Conservation (phyloP, 257 asterid genomes). For the Eustoma russellianum region DNA sequence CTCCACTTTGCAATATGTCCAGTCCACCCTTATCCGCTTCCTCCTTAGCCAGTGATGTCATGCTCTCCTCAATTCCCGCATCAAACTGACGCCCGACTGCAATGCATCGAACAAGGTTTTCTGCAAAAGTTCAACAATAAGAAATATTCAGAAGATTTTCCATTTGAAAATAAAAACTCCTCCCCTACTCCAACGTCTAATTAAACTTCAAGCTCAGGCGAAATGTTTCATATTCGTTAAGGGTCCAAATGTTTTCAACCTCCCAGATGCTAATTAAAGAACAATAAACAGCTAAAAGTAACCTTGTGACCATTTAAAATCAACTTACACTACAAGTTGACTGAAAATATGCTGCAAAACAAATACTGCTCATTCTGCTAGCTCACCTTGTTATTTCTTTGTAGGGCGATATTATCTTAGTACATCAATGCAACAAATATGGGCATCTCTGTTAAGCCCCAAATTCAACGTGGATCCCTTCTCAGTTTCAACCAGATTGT, state of each 20-base stretch:
- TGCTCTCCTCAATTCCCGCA: slow-evolving; percentile 62
- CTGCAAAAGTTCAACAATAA: slow-evolving; percentile 27
- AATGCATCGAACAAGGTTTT: slow-evolving; percentile 52
- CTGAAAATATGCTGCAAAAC: not conserved
- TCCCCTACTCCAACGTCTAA: not conserved
- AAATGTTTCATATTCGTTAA: not conserved
- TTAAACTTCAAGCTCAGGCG: too few species aligned
- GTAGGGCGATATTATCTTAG: slow-evolving; percentile 56
- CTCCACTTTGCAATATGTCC: slow-evolving; percentile 42
- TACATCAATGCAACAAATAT: slow-evolving; percentile 34
- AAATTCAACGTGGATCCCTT: slow-evolving; percentile 21
- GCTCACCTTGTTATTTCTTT: slow-evolving; percentile 66
- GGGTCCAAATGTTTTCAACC: not conserved
- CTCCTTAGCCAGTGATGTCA: slow-evolving; percentile 55
- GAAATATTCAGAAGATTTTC: slow-evolving; percentile 1
- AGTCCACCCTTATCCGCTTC: slow-evolving; percentile 60
- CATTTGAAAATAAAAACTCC: not conserved
- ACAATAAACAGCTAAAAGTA: not conserved
- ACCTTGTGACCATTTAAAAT: not conserved
- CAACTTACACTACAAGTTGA: not conserved
- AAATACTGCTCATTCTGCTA: not conserved
- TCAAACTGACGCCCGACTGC: slow-evolving; percentile 60
- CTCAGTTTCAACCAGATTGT: slow-evolving; percentile 18
- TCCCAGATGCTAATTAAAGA: not conserved
- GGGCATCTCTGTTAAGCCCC: slow-evolving; percentile 38